Percentiles rank a stretch among this genome's conserved stretches.
These are phyloP conservation scores for Triticum monococcum DNA, from an alignment of 176 grass and related monocot genomes.

Conservation along the genomic window DNA sequence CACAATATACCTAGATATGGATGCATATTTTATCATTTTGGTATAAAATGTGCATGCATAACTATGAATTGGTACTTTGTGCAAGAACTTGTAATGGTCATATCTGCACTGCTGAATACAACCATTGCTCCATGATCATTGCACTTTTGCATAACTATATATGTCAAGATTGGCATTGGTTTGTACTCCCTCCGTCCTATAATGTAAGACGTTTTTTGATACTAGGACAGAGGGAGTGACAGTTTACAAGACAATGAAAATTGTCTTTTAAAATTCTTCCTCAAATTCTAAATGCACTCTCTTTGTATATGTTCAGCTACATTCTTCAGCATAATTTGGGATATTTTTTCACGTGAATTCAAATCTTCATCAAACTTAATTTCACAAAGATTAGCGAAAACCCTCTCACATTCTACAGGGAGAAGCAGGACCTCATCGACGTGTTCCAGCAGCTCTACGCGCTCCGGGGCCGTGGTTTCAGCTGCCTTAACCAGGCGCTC, in stretches of 20 bases:
- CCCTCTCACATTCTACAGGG: not conserved
- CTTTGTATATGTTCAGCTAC: not conserved
- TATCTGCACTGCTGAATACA: not conserved
- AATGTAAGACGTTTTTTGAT: too few species aligned
- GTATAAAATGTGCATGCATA: too few species aligned
- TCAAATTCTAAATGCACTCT: too few species aligned
- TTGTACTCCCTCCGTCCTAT: too few species aligned
- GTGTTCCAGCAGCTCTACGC: too few species aligned
- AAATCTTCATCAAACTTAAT: constrained; percentile 52
- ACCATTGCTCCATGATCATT: constrained; percentile 8
- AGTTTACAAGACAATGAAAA: too few species aligned
- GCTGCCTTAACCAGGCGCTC: too few species aligned
- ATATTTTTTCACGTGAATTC: constrained; percentile 40
- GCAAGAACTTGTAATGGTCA: not conserved
- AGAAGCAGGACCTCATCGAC: not conserved
- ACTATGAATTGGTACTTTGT: too few species aligned
- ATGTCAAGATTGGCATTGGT: not conserved
- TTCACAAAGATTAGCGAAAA: not conserved
- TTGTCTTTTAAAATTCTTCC: too few species aligned
- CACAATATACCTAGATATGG: not conserved
- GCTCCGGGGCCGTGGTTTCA: too few species aligned
- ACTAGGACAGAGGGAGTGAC: too few species aligned
- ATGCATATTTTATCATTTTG: constrained; percentile 16
- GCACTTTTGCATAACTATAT: not conserved
- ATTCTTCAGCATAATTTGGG: constrained; percentile 5